Percentiles rank a stretch among this genome's conserved stretches.
Evolutionary conservation across 331 rosid genomes (phyloP).

Genomic region (Phaseolus coccineus): DNA sequence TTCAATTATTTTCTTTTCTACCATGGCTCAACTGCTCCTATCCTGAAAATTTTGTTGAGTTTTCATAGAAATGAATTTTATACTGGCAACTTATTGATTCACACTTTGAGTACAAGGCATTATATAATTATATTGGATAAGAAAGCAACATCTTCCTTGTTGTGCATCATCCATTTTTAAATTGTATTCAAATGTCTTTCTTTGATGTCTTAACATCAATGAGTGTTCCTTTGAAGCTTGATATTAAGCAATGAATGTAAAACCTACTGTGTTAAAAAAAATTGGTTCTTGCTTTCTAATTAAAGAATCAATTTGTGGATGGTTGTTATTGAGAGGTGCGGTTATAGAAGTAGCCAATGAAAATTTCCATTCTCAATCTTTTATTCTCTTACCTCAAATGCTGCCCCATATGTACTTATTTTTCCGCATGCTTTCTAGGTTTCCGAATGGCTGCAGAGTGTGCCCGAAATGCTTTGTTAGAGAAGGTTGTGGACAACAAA

Average conservation of each 20-base stretch:
- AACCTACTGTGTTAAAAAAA: neutral
- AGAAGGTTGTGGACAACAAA: conserved; percentile 86
- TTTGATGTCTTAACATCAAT: conserved; percentile 1
- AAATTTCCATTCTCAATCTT: conserved; percentile 4
- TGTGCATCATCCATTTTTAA: neutral
- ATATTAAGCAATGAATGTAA: neutral
- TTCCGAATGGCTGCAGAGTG: conserved; percentile 97
- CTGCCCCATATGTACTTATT: neutral
- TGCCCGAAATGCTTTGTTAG: conserved; percentile 82
- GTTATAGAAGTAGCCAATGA: neutral
- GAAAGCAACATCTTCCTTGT: conserved; percentile 12
- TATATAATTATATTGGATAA: neutral
- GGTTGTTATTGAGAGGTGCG: neutral
- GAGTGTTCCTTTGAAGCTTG: conserved; percentile 13
- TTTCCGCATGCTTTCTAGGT: conserved; percentile 57
- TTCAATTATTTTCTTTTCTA: conserved; percentile 36
- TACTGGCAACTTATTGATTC: conserved; percentile 18
- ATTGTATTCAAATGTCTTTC: conserved; percentile 6
- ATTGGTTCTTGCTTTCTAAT: conserved; percentile 1
- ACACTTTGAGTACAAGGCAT: neutral
- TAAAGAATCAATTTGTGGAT: conserved; percentile 20
- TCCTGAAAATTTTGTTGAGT: conserved; percentile 13
- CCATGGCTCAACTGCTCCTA: neutral
- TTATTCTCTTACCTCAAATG: neutral
- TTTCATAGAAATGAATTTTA: neutral